Evolutionary conservation across 2,329 filamentous ascomycete species (phyloP), one percentile per base, ranked within the genome.

Genomic region (Fusarium robinianum): DNA sequence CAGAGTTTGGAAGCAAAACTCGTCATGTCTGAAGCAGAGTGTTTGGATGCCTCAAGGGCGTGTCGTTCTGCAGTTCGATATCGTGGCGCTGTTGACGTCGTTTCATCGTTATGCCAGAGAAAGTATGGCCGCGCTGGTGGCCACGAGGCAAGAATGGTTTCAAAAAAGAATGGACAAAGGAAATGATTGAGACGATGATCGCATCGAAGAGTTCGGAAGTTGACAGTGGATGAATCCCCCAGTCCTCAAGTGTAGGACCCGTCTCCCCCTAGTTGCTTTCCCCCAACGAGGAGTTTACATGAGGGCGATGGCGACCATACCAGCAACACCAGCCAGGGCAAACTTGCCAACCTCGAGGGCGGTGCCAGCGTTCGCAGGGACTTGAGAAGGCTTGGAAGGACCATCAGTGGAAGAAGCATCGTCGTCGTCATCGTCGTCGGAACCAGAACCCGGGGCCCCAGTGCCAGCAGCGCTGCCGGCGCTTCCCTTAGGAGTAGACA

Each of bases 231-330:
- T 17, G 33, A 30, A 30, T 31, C 25, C 46, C n/a, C 23, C 48
- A 27, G 42, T 24, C 36, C 27, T 29, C 25, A 29, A 31, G 14
- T n/a, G n/a, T n/a, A 33, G 26, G 35, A 14, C 17, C 32, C 26
- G 14, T 37, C 35, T 16, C 16, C 37, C 25, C 34, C 24, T 14
- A 15, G 27, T 32, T 33, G 46, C 27, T 34, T n/a, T 24, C 21
- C 23, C 22, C 26, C n/a, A 19, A 9, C 19, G 15, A 10, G n/a
- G 27, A 40, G 44, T 44, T 72, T 78, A 83, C 62, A 82, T 65
- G 44, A 82, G 51, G n/a, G 71, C 75, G 11, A 72, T 72, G 32
- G 70, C 70, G n/a, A 76, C 60, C 55, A 79, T 71, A 39, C 76
- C 78, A 29, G 72, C 72, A 31, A 78, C 58, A 37, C 74, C 77